Evolutionary conservation across 352 stramenopile species (phyloP).

Genomic region (Globisporangium camurandrum): DNA sequence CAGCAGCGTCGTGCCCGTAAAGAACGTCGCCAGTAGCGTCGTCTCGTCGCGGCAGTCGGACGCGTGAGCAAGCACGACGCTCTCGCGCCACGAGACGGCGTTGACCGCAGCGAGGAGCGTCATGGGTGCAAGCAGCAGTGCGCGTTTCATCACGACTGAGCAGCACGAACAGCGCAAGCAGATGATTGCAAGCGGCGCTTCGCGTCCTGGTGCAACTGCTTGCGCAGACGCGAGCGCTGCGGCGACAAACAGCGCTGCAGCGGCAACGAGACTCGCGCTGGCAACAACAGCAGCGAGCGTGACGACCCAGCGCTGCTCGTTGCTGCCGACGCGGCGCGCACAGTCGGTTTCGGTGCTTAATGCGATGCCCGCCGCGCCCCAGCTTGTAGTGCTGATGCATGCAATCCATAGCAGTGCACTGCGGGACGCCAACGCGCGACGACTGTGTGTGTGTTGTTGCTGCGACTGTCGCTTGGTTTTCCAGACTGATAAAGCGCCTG

Average conservation of each 20-base stretch:
- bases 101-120: conserved; percentile 15
- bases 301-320: neutral
- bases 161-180: conserved; percentile 57
- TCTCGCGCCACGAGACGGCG: conserved; percentile 20
- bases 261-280: neutral
- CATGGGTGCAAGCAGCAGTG: conserved; percentile 23
- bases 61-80: neutral
- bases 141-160: conserved; percentile 26
- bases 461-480: neutral
- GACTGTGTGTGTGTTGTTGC: neutral
- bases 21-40: conserved; percentile 11
- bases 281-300: conserved; percentile 1
- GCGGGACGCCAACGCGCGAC: too few relatives aligned
- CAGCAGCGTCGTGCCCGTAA: conserved; percentile 16
- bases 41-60: neutral
- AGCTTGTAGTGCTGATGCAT: neutral
- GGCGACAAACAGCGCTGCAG: neutral
- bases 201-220: conserved; percentile 3
- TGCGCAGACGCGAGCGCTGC: conserved; percentile 1
- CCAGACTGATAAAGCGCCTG: neutral
- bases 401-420: neutral
- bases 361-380: neutral
- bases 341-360: neutral
- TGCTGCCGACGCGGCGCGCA: neutral
- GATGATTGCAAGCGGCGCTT: conserved; percentile 23